Base-by-base conservation (phyloP, 768 basidiomycete species). In the Nidularia pulvinata region DNA sequence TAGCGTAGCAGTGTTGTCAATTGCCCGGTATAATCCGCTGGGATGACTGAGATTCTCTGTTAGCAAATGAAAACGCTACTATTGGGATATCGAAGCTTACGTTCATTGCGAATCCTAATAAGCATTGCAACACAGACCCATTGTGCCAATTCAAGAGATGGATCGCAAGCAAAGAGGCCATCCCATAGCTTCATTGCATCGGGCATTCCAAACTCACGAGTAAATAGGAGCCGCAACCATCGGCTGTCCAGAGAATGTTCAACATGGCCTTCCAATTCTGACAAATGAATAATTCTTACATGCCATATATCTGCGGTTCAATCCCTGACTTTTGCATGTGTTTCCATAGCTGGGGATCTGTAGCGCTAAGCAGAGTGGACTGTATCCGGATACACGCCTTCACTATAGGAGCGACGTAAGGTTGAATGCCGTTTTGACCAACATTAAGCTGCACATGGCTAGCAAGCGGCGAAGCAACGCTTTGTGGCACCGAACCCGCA, bases 111-210 rank as follows among this genome's bases (percentile, higher is more conserved):
- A 61, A 98, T 92, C 50, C 97, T 86, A 52, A 98, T 83, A 14
- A 99, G 81, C 95, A 98, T 95, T 1, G 93, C 91, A 16, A 98
- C 86, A 63, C 93, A 95, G 49, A 96, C 75, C 88, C 91, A 95
- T 50, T 87, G 85, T 1, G 88, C 84, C 36, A 97, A 71, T 49
- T 88, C 84, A 32, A 96, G 74, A 0, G 87, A 77, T 16, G 90
- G 81, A 70, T 94, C 92, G 55, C 85, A 88, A 0, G 96, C 93
- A 66, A 99, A 96, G 7, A 98, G 67, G 1, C 89, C 94, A 67
- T 99, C 97, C 97, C 97, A 98, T n/a, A 99, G 65, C 33, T 82
- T 76, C 84, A 99, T 85, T 0, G 91, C 83, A 56, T 92, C 87
- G 3, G 74, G 62, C 77, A 98, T 83, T 39, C 76, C 80, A 60